Evolutionary conservation across 2,329 filamentous ascomycete species (phyloP).

Genomic region (Esteya vermicola): DNA sequence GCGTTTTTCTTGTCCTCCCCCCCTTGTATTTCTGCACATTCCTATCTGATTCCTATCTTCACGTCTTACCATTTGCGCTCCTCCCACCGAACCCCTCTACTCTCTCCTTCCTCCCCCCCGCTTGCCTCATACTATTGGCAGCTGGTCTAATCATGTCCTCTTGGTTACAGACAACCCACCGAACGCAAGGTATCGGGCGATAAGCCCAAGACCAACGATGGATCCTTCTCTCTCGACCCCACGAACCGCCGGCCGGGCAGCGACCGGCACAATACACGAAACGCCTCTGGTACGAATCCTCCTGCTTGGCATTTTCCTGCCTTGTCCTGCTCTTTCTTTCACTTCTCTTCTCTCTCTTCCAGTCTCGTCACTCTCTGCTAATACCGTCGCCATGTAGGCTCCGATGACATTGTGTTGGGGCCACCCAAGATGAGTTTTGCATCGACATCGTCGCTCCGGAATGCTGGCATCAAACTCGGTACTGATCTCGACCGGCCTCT

Average conservation of each 20-base stretch:
- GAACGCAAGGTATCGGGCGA: conserved; percentile 18
- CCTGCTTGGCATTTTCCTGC: not conserved
- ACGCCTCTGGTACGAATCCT: conserved; percentile 36
- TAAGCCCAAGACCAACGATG: conserved; percentile 27
- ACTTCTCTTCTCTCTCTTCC: not conserved
- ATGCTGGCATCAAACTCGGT: conserved; percentile 22
- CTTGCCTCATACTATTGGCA: not conserved
- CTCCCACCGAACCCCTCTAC: not conserved
- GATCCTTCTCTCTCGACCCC: conserved; percentile 32
- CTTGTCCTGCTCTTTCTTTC: not conserved
- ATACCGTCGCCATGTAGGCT: conserved; percentile 27
- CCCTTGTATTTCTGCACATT: not conserved
- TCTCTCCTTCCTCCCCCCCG: not conserved
- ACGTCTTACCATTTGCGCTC: too few relatives aligned
- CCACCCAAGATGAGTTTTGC: conserved; percentile 74
- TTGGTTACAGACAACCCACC: conserved; percentile 3
- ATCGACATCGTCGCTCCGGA: conserved; percentile 50
- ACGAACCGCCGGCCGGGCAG: conserved; percentile 34
- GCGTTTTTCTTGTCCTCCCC: not conserved
- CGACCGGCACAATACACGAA: conserved; percentile 42
- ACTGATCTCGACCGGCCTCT: conserved; percentile 37
- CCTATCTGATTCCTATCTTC: too few relatives aligned
- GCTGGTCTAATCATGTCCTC: conserved; percentile 2
- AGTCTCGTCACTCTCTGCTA: not conserved
- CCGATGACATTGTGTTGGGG: conserved; percentile 74